phyloP scores from a whole-genome alignment of 208 protist genomes.

The Trypanosoma caninum region DNA sequence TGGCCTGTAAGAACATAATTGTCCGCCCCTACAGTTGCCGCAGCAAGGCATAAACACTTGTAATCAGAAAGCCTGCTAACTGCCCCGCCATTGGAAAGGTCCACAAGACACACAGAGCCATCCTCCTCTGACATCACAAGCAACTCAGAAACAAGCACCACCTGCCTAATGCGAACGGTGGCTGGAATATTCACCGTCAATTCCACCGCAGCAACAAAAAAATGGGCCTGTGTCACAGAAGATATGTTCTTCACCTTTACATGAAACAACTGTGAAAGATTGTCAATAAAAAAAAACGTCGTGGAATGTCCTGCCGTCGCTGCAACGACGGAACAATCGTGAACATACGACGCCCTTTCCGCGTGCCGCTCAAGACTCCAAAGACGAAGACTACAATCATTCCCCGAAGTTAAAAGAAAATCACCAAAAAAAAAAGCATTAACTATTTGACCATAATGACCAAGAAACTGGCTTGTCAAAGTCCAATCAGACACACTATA shows the following conservation, averaged over 20 bases:
- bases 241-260: slow-evolving; percentile 50
- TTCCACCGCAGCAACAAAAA: slow-evolving; percentile 22
- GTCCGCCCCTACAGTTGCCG: not conserved
- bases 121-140: slow-evolving; percentile 8
- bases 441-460: slow-evolving; percentile 38
- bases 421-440: slow-evolving; percentile 53
- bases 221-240: slow-evolving; percentile 36
- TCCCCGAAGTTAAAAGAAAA: slow-evolving; percentile 52
- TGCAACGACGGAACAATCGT: slow-evolving; percentile 36
- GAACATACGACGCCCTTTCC: slow-evolving; percentile 59
- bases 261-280: slow-evolving; percentile 32
- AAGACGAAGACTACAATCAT: slow-evolving; percentile 48
- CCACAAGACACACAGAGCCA: slow-evolving; percentile 24
- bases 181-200: slow-evolving; percentile 8
- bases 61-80: slow-evolving; percentile 21
- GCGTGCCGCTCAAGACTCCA: slow-evolving; percentile 57
- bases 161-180: not conserved
- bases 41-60: slow-evolving; percentile 20
- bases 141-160: slow-evolving; percentile 3
- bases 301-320: slow-evolving; percentile 16
- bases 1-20: slow-evolving; percentile 23
- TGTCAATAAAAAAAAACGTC: slow-evolving; percentile 58
- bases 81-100: slow-evolving; percentile 9
- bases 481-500: slow-evolving; percentile 23
- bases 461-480: slow-evolving; percentile 42